phyloP scores from a whole-genome alignment of 1,284 basidiomycete species.

The Sanguinoderma infundibulare region DNA sequence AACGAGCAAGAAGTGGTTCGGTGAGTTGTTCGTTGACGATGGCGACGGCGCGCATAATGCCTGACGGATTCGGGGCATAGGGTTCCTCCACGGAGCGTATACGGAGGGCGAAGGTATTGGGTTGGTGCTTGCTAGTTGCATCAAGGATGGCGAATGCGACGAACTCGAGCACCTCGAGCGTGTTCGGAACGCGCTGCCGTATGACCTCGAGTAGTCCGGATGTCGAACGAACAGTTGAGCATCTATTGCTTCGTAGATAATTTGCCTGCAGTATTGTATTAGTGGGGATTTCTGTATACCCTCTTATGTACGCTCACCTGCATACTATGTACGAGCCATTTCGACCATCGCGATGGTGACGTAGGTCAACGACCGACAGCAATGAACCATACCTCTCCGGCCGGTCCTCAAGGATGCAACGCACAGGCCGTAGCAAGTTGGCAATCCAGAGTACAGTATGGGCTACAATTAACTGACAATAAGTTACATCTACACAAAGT shows the following conservation, averaged over 20 bases:
- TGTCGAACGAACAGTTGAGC: background rate
- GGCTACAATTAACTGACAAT: constrained; percentile 2
- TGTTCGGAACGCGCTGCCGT: constrained; percentile 35
- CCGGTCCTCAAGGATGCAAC: background rate
- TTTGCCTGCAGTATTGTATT: background rate
- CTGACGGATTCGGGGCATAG: constrained; percentile 20
- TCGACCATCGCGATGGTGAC: no score
- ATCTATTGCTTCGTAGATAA: background rate
- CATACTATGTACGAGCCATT: background rate
- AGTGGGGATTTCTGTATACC: background rate
- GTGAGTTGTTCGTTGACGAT: constrained; percentile 36
- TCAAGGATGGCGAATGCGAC: constrained; percentile 27
- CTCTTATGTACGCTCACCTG: constrained; percentile 1
- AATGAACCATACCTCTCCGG: no score
- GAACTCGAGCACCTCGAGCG: constrained; percentile 33
- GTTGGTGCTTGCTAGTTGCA: constrained; percentile 29
- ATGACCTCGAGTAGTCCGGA: constrained; percentile 19
- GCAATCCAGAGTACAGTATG: background rate
- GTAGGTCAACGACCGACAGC: no score
- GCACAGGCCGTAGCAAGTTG: background rate
- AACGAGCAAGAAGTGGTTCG: constrained; percentile 61
- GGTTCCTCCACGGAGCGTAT: constrained; percentile 43
- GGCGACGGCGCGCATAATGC: background rate
- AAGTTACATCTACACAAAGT: constrained; percentile 55
- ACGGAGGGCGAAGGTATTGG: constrained; percentile 38